A percentile compares a stretch with the other conserved stretches of the same genome.
Evolutionary conservation across 345 rosid genomes (phyloP).

Genomic region (Eutrema heterophyllum): DNA sequence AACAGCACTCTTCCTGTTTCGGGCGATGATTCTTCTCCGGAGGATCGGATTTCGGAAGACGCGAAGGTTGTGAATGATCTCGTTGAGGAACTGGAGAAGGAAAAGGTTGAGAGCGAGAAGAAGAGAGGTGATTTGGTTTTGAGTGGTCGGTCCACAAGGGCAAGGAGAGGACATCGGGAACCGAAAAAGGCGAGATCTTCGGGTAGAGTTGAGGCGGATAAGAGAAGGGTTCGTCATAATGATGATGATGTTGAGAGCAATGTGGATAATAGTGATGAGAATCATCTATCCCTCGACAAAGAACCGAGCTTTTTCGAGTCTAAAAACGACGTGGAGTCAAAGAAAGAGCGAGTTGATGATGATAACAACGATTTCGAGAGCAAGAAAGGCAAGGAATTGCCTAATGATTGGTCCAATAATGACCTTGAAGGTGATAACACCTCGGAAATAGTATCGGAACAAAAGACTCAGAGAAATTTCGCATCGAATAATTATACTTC

Average conservation of each 20-base stretch:
- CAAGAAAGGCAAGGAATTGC: background rate
- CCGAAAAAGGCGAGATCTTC: constrained; percentile 24
- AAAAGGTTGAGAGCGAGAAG: background rate
- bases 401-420: background rate
- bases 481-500: background rate
- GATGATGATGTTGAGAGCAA: background rate
- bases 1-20: constrained; percentile 18
- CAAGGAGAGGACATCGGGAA: constrained; percentile 2
- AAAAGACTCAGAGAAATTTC: background rate
- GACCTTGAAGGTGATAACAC: constrained; percentile 5
- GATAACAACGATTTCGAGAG: background rate
- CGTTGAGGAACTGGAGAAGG: constrained; percentile 21
- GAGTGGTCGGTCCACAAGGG: background rate
- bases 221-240: background rate
- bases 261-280: constrained; percentile 10
- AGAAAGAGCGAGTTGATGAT: constrained; percentile 5
- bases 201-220: background rate
- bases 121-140: constrained; percentile 8
- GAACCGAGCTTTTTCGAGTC: constrained; percentile 13
- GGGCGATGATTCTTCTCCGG: background rate
- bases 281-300: background rate
- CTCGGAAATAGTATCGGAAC: background rate
- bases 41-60: constrained; percentile 19
- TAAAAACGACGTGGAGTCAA: background rate
- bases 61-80: constrained; percentile 18